Evolutionary conservation across 2,329 filamentous ascomycete genomes (phyloP), one percentile per base, ranked within the genome.

Genomic region (Fusarium sp.): DNA sequence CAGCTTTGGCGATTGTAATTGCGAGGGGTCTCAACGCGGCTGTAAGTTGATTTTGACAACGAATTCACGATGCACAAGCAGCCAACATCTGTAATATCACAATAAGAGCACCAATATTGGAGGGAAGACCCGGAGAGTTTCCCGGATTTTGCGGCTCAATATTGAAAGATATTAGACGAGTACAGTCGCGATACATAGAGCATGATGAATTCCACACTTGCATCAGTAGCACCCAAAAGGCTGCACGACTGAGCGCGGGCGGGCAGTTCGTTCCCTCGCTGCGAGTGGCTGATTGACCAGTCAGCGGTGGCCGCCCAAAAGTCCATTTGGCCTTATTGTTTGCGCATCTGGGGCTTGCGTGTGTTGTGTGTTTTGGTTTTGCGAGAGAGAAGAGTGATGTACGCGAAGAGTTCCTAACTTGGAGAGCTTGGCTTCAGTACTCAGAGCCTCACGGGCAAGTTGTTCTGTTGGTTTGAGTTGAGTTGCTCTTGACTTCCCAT

Each of bases 151-250:
- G 18, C 57, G 42, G 26, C 56, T 52, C 42, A 38, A 41, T 41
- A 26, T 52, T 15, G 42, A 56, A 55, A 41, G 42, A 57, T 59
- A 64, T 69, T 74, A 74, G 70, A 56, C 53, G 48, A 75, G 66
- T 74, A 74, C 72, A 58, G 37, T 57, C 54, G 23, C 42, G 44
- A 65, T 74, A 74, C 72, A 65, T 60, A 39, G 28, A 24, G 43
- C 24, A 49, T 42, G 56, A 55, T 53, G 47, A 53, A 57, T 66
- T 69, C 50, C 53, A 65, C 68, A 57, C 68, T 67, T 69, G 68
- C 68, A 71, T 57, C 68, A 69, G 68, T 70, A 70, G 68, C 47
- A 70, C 67, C 47, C 48, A 55, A 69, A 55, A 61, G 50, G 68
- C 68, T 68, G 64, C 68, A 59, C 63, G 53, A 70, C 68, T 63